These are phyloP conservation scores for Chalciporus piperatus DNA, from an alignment of 768 basidiomycete genomes.

Conservation along the genomic window DNA sequence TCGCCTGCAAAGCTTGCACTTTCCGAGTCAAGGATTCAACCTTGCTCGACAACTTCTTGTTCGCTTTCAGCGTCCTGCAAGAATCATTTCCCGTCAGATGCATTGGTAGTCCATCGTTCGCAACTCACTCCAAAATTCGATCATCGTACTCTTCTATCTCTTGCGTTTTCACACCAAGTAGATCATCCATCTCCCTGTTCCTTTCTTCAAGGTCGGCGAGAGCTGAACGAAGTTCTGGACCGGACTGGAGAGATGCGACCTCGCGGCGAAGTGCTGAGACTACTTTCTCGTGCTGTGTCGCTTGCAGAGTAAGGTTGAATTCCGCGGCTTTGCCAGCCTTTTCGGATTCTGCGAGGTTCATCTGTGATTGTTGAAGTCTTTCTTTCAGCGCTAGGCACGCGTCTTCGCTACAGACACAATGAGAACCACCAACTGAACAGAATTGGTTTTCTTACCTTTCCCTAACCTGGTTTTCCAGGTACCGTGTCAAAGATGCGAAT, in stretches of 20 bases:
- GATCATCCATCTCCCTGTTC: slow-evolving; percentile 73
- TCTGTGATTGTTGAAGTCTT: slow-evolving; percentile 40
- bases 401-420: slow-evolving; percentile 42
- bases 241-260: slow-evolving; percentile 47
- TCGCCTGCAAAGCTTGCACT: slow-evolving; percentile 67
- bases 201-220: slow-evolving; percentile 64
- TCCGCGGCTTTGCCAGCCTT: slow-evolving; percentile 60
- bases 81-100: slow-evolving; percentile 3
- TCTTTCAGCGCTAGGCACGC: slow-evolving; percentile 37
- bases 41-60: slow-evolving; percentile 70
- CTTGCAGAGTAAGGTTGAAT: slow-evolving; percentile 61
- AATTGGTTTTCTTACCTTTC: slow-evolving; percentile 48
- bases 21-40: slow-evolving; percentile 73
- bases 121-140: slow-evolving; percentile 63
- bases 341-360: slow-evolving; percentile 51
- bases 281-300: slow-evolving; percentile 65
- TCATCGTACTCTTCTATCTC: slow-evolving; percentile 89
- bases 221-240: slow-evolving; percentile 53
- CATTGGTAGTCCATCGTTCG: slow-evolving; percentile 3
- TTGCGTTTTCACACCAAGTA: slow-evolving; percentile 62
- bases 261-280: slow-evolving; percentile 57
- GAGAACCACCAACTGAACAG: not conserved
- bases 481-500: slow-evolving; percentile 55
- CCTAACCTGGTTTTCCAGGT: slow-evolving; percentile 60
- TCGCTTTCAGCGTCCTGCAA: slow-evolving; percentile 70